phyloP scores from a whole-genome alignment of 1,139 yeast genomes.

The Protomyces inouyei region DNA sequence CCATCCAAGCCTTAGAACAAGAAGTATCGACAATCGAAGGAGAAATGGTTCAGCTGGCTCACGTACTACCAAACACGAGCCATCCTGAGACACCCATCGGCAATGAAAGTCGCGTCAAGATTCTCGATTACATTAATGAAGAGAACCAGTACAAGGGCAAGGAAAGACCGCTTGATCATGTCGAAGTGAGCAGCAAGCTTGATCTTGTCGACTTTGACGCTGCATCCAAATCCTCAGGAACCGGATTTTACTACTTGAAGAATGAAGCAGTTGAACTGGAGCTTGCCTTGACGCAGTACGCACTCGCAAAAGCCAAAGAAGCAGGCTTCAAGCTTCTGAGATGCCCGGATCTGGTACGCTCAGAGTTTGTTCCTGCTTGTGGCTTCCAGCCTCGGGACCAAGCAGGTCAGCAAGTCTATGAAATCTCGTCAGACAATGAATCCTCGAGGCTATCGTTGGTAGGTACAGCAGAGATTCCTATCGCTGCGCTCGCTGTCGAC shows the following conservation, averaged over 20 bases:
- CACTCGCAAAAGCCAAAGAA: constrained; percentile 59
- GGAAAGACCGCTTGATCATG: constrained; percentile 50
- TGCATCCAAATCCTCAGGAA: constrained; percentile 74
- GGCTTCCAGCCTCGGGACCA: constrained; percentile 95
- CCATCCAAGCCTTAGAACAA: constrained; percentile 28
- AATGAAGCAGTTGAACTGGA: constrained; percentile 88
- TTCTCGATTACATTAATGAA: constrained; percentile 30
- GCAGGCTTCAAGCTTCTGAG: constrained; percentile 65
- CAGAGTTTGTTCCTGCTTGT: constrained; percentile 77
- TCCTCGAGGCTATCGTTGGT: constrained; percentile 53
- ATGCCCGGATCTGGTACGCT: constrained; percentile 83
- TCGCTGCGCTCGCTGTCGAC: constrained; percentile 63
- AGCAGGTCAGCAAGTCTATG: constrained; percentile 80
- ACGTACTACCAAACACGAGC: constrained; percentile 33
- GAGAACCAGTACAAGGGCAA: constrained; percentile 23
- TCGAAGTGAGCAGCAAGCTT: constrained; percentile 55
- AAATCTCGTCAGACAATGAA: constrained; percentile 46
- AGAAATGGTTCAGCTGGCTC: constrained; percentile 26
- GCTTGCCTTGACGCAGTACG: constrained; percentile 80
- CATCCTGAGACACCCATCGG: constrained; percentile 31
- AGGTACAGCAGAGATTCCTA: constrained; percentile 94
- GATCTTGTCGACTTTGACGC: constrained; percentile 63
- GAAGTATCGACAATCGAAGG: constrained; percentile 17
- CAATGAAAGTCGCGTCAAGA: constrained; percentile 30
- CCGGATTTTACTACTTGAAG: constrained; percentile 80